Evolutionary conservation across 192 early-diverging fungal genomes (phyloP).

Genomic region (Umbelopsis ramanniana): DNA sequence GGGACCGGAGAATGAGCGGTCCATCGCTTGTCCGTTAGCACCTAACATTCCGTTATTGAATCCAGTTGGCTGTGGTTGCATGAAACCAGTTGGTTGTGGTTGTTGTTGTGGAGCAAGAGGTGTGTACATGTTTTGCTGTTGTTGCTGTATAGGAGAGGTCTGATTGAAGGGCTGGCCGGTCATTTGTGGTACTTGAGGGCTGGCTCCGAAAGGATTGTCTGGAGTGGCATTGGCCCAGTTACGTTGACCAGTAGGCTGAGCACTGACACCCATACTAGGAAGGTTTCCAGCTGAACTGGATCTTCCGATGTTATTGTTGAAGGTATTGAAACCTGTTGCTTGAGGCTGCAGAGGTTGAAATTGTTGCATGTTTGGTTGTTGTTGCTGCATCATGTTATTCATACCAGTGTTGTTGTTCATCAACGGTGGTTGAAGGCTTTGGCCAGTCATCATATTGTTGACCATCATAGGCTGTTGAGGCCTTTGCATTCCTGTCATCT

Average conservation of each 20-base stretch:
- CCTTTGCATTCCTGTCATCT: constrained; percentile 9
- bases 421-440: background rate
- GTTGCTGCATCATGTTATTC: background rate
- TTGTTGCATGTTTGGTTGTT: constrained; percentile 36
- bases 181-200: background rate
- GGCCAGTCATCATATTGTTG: background rate
- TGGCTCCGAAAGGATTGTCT: constrained; percentile 40
- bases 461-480: background rate
- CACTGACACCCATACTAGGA: constrained; percentile 9
- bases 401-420: background rate
- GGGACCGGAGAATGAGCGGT: background rate
- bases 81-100: constrained; percentile 25
- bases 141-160: background rate
- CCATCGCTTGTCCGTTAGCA: background rate
- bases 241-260: constrained; percentile 16
- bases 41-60: background rate
- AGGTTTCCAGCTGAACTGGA: background rate
- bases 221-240: constrained; percentile 40
- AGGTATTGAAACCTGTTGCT: background rate
- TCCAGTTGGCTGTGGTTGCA: constrained; percentile 19
- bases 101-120: constrained; percentile 10
- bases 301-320: constrained; percentile 16
- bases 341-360: constrained; percentile 27
- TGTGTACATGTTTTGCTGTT: background rate
- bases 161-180: constrained; percentile 2